Conservation (phyloP, 1,139 yeast genomes). For the Pichia sp. region DNA sequence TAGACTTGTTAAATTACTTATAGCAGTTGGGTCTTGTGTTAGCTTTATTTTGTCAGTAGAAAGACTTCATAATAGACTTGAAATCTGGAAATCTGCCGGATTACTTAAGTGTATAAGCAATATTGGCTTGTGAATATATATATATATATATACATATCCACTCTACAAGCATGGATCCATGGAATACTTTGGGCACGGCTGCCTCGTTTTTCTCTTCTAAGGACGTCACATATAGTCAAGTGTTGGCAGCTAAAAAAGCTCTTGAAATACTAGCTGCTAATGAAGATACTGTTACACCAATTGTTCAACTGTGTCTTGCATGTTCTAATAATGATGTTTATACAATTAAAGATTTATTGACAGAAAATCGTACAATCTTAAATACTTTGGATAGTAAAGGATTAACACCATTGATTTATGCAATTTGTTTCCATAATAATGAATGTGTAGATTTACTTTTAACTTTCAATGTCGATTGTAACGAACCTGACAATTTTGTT, state of each 20-base stretch:
- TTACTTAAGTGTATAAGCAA: too few species aligned
- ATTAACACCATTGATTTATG: constrained; percentile 44
- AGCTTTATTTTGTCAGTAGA: too few species aligned
- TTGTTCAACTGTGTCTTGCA: constrained; percentile 38
- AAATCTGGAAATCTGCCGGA: too few species aligned
- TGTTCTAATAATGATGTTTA: constrained; percentile 48
- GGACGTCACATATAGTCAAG: constrained; percentile 31
- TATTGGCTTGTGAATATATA: too few species aligned
- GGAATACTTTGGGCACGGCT: constrained; percentile 23
- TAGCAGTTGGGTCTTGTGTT: too few species aligned
- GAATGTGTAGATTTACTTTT: constrained; percentile 41
- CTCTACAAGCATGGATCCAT: constrained; percentile 23
- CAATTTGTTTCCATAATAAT: constrained; percentile 44
- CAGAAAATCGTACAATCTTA: constrained; percentile 32
- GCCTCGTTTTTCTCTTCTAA: constrained; percentile 18
- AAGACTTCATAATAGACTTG: too few species aligned
- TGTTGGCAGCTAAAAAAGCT: constrained; percentile 44
- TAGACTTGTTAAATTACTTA: too few species aligned
- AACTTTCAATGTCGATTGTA: constrained; percentile 30
- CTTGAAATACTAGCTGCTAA: constrained; percentile 29
- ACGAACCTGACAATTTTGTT: constrained; percentile 33
- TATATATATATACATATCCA: too few species aligned
- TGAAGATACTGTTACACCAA: constrained; percentile 20
- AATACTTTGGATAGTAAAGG: constrained; percentile 37
- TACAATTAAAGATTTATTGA: constrained; percentile 35